Conservation (phyloP, 768 basidiomycete species). For the Neoboletus magnificus region DNA sequence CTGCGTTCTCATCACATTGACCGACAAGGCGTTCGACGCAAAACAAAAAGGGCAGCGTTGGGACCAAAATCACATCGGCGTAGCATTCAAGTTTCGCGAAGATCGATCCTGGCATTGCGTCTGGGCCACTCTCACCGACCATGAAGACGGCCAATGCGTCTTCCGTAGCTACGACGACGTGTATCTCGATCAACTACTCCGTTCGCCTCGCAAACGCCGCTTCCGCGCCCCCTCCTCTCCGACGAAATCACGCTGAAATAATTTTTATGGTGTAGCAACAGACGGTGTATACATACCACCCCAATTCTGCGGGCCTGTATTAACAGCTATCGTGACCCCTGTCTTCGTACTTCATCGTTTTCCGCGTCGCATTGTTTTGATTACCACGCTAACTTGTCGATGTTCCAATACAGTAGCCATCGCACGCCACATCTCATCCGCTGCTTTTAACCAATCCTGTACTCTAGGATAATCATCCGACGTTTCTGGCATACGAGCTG, state of each 20-base stretch:
- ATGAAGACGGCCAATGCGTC: slow-evolving; percentile 43
- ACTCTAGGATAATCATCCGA: slow-evolving; percentile 6
- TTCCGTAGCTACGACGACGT: slow-evolving; percentile 63
- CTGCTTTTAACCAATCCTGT: slow-evolving; percentile 5
- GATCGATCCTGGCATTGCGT: slow-evolving; percentile 57
- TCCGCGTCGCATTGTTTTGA: slow-evolving; percentile 12
- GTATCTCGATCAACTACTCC: slow-evolving; percentile 47
- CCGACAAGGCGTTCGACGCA: slow-evolving; percentile 56
- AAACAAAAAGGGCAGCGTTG: slow-evolving; percentile 32
- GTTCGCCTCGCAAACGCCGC: slow-evolving; percentile 38
- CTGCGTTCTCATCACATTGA: slow-evolving; percentile 51
- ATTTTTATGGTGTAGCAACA: slow-evolving; percentile 4
- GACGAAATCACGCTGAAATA: slow-evolving; percentile 20
- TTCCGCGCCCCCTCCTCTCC: slow-evolving; percentile 22
- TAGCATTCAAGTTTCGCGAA: slow-evolving; percentile 55
- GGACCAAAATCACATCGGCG: slow-evolving; percentile 35
- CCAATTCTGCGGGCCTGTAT: slow-evolving; percentile 10
- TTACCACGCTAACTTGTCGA: slow-evolving; percentile 8
- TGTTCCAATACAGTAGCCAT: slow-evolving; percentile 6
- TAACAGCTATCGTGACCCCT: slow-evolving; percentile 5
- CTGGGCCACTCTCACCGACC: slow-evolving; percentile 59
- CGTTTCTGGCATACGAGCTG: not conserved
- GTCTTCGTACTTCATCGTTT: slow-evolving; percentile 1
- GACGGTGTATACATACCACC: slow-evolving; percentile 12
- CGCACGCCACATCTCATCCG: slow-evolving; percentile 5